Evolutionary conservation across 1,139 yeast species (phyloP), one percentile per base, ranked within the genome.

Genomic region (Yamadazyma dushanensis): DNA sequence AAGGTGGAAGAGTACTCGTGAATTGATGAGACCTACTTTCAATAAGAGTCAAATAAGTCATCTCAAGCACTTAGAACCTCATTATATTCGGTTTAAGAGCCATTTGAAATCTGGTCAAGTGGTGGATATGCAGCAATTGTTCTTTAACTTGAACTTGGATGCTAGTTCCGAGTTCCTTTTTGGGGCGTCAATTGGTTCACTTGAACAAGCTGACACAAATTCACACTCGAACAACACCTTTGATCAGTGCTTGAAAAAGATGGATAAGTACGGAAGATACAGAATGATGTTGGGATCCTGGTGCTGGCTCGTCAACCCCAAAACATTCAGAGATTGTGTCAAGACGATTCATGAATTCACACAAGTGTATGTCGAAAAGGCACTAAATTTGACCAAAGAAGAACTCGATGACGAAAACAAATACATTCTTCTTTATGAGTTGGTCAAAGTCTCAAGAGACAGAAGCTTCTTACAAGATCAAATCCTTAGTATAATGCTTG

Each of bases 1-100:
- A 21, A 75, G 72, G 3, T 77, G 83, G 83, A 70, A 73, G 47
- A 77, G 72, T 49, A 67, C 79, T 11, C 57, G 83, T 30, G 70
- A 77, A 2, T 56, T 76, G 71, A 63, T 77, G 46, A 61, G 81
- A 37, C 83, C 83, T 1, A 80, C 74, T 52, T 77, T 77, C 53
- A 61, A 73, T 16, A 60, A 77, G 37, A 78, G 73, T 44, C 78
- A 75, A 50, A 66, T 77, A 25, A 63, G 73, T 11, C 78, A 73
- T 43, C 64, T 76, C 27, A 56, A 59, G 34, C 37, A 61, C 15
- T 60, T 76, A 44, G 78, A 73, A 44, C 66, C 64, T n/a, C 78
- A 74, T 42, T 46, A 72, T 8, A 66, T 64, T 44, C 49, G 46
- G 3, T 52, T 75, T 30, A 54, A 62, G 22, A 51, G 54, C 30